These are phyloP conservation scores for Plantago coronopus DNA, from an alignment of 305 asterid genomes.

Conservation along the genomic window DNA sequence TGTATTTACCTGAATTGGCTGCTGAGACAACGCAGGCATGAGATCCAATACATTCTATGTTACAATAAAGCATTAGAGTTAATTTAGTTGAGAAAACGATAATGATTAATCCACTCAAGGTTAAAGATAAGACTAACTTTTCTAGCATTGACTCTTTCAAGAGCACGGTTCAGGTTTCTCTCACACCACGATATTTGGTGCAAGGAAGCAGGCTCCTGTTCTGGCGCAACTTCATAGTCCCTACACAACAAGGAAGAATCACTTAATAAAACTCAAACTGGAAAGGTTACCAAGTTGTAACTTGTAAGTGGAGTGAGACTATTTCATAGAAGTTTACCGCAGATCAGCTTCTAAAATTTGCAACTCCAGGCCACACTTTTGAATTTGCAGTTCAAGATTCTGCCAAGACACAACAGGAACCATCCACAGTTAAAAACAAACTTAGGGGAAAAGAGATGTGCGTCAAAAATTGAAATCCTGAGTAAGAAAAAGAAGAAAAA, in stretches of 20 bases:
- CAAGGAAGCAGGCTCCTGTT: slow-evolving; percentile 42
- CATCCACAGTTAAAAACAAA: not conserved
- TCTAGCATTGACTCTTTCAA: slow-evolving; percentile 31
- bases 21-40: slow-evolving; percentile 14
- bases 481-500: too few species aligned
- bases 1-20: slow-evolving; percentile 25
- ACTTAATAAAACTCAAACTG: not conserved
- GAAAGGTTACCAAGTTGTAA: not conserved
- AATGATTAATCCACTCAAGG: not conserved
- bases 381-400: slow-evolving; percentile 57
- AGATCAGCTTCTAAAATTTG: slow-evolving; percentile 47
- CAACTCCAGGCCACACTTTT: slow-evolving; percentile 35
- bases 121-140: slow-evolving; percentile 30
- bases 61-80: slow-evolving; percentile 14
- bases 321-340: slow-evolving; percentile 28
- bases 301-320: not conserved
- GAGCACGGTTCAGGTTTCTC: slow-evolving; percentile 42
- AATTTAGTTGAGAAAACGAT: not conserved
- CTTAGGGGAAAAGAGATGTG: too few species aligned
- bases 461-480: too few species aligned
- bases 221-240: slow-evolving; percentile 41
- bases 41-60: slow-evolving; percentile 24
- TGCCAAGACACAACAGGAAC: slow-evolving; percentile 20
- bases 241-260: slow-evolving; percentile 19
- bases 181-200: slow-evolving; percentile 59